Conservation (phyloP, 495 filamentous ascomycete genomes). For the Emericellopsis terricola region DNA sequence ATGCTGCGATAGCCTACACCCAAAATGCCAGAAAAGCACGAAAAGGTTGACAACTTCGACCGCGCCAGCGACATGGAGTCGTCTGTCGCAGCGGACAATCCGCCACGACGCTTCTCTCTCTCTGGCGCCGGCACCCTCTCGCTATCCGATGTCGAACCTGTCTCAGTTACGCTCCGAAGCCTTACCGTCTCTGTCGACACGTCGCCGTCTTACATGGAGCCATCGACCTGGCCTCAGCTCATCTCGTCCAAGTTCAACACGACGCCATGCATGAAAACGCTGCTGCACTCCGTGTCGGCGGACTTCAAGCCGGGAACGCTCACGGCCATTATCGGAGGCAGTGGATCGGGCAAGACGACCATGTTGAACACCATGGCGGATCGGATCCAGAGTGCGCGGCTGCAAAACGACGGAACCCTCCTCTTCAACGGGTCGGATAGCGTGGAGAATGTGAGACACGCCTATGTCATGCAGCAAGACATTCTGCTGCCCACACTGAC, state of each 20-base stretch:
- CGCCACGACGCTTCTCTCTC: conserved; percentile 8
- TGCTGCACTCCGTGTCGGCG: conserved; percentile 11
- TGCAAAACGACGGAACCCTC: conserved; percentile 32
- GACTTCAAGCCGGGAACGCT: conserved; percentile 31
- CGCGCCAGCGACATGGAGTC: too few species aligned
- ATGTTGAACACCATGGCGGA: conserved; percentile 51
- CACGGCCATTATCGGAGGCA: conserved; percentile 56
- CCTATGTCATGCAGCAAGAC: conserved; percentile 67
- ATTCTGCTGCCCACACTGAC: conserved; percentile 51
- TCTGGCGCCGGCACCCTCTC: conserved; percentile 27
- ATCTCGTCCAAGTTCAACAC: conserved; percentile 10
- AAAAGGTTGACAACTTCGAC: too few species aligned
- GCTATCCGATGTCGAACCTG: conserved; percentile 39
- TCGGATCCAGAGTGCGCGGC: conserved; percentile 35
- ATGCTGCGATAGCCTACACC: too few species aligned
- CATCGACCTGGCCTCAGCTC: conserved; percentile 15
- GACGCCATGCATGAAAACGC: conserved; percentile 13
- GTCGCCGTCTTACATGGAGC: conserved; percentile 17
- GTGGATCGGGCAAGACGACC: conserved; percentile 57
- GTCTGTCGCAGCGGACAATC: too few species aligned
- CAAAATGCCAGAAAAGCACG: too few species aligned
- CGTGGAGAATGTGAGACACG: conserved; percentile 35
- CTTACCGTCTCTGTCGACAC: conserved; percentile 37
- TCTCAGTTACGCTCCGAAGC: conserved; percentile 35
- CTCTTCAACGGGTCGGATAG: conserved; percentile 37